Base-by-base conservation (phyloP, 1,284 basidiomycete species). In the Heterobasidion occidentale region DNA sequence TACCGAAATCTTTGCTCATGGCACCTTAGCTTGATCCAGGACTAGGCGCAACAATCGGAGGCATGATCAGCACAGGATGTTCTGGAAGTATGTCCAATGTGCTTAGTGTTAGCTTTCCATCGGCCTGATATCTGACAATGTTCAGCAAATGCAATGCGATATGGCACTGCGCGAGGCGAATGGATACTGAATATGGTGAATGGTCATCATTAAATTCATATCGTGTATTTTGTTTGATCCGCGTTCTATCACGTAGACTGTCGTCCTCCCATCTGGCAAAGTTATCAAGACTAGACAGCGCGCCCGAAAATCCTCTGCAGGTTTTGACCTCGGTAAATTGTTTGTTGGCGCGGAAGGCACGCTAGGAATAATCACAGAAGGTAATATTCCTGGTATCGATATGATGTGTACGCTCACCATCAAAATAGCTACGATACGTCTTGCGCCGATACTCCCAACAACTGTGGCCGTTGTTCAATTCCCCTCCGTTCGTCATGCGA, bases 281-380 rank as follows among this genome's bases (percentile, higher is more conserved):
- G 88, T 98, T n/a, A 94, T 98, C 68, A 96, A 95, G 68, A 98
- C 95, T 0, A 83, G 95, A 2, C 79, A 84, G 46, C 75, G 92
- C 44, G 88, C 95, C 0, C 77, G 88, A 52, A 98, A 98, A 68
- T 95, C 91, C 0, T 87, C 91, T 0, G 93, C 93, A 0, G 95
- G 95, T 2, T 94, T 92, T 55, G 94, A 98, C 65, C 76, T 84
- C 1, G 94, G 93, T 1, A 94, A 95, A 64, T 71, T 98, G 15
- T 97, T 54, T 45, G 46, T 54, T 12, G 53, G 45, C 8, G 45
- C 53, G 8, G 53, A 54, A 48, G 53, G 53, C 1, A 98, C 94
- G 0, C 73, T 98, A 20, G 95, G 95, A 0, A 92, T 98, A 55
- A 80, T 98, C 36, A 94, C 92, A 0, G 94, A 97, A 49, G 53